Base-by-base conservation (phyloP, 257 asterid genomes). In the Gynochthodes officinalis region DNA sequence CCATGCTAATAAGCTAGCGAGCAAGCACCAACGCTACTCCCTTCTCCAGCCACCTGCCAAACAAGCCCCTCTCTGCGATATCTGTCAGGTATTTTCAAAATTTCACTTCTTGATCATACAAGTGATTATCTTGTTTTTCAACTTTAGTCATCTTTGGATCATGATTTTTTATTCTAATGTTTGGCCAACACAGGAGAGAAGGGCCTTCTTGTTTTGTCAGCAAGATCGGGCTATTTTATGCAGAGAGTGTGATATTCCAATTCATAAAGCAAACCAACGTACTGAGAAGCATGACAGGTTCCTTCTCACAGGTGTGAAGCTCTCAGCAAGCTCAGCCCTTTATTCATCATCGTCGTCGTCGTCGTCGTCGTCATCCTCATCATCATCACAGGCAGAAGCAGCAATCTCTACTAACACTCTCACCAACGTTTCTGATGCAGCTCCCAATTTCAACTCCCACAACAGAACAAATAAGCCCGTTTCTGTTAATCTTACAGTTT, bases 1-100 rank as follows among this genome's bases (percentile, higher is more conserved):
- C 90, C 93, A 89, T 75, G 99, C 97, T 71, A 91, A 94, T 79
- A 94, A 89, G 73, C 96, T 94, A 54, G 97, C 99, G 73, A 85
- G 86, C 3, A 94, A 91, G 66, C 97, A 94, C 80, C 96, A 76
- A 7, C 91, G 97, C 69, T 89, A 88, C 85, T 74, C 89, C 37
- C 92, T 91, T 60, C 83, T 83, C 75, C 87, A 79, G 46, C 96
- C 96, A 46, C 81, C 91, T 0, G 70, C 93, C 25, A 85, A 86
- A 64, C 89, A 88, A 69, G 42, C 76, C 74, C 91, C 96, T 32
- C 70, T 87, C 67, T 94, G 99, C 57, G 99, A 94, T 73, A 86
- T 94, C 28, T 95, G 99, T 72, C 89, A 86, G 97, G 99, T 91
- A 78, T 7, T 3, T 18, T 49, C n/a, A 18, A 10, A 23, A 49